A percentile compares a stretch with the other conserved stretches of the same genome.
Conservation (phyloP, 2,329 filamentous ascomycete genomes). For the Cercospora citrullina region DNA sequence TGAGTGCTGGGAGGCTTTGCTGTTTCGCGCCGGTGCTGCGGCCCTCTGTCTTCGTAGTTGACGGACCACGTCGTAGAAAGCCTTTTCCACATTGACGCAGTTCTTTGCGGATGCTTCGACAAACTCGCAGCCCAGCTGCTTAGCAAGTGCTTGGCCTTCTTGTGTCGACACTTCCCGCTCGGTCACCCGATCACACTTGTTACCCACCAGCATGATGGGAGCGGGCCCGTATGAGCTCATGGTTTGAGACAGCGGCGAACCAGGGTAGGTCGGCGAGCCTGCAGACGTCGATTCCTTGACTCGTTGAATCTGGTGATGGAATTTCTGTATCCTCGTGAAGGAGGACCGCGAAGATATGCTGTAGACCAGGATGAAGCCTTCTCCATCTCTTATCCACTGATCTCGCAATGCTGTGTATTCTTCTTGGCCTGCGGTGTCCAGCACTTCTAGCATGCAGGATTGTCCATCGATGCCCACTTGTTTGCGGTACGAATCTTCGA, state of each 20-base stretch:
- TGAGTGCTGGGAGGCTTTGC: conserved; percentile 20
- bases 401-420: conserved; percentile 96
- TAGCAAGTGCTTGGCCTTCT: conserved; percentile 87
- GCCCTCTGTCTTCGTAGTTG: conserved; percentile 78
- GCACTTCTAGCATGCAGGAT: conserved; percentile 94
- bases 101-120: conserved; percentile 97
- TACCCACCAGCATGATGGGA: conserved; percentile 96
- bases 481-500: conserved; percentile 68
- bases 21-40: conserved; percentile 28
- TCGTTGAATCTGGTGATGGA: conserved; percentile 94
- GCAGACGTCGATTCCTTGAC: conserved; percentile 84
- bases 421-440: conserved; percentile 97
- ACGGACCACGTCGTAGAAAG: conserved; percentile 95
- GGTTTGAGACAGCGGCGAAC: conserved; percentile 66
- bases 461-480: conserved; percentile 85
- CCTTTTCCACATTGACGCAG: conserved; percentile 97
- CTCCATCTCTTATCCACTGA: conserved; percentile 97
- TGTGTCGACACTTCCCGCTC: conserved; percentile 96
- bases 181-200: conserved; percentile 95
- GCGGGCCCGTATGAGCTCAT: conserved; percentile 65
- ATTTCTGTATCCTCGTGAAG: conserved; percentile 90
- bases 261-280: conserved; percentile 73
- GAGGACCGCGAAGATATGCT: conserved; percentile 97
- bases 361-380: conserved; percentile 96
- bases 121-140: conserved; percentile 92